These are phyloP conservation scores for Vigna angularis DNA, from an alignment of 306 rosid genomes.

Conservation along the genomic window DNA sequence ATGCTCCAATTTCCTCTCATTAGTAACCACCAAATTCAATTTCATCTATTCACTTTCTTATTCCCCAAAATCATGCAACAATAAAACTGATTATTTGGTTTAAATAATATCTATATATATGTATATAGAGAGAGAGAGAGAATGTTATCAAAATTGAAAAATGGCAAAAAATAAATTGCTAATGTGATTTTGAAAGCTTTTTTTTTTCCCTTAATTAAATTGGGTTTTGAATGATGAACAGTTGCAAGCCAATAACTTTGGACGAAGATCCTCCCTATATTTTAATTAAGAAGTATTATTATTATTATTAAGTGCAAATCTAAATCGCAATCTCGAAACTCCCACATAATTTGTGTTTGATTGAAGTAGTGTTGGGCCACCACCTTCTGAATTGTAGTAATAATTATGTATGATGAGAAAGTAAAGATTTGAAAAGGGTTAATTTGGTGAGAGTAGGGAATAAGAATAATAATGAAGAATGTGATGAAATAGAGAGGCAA, in stretches of 20 bases:
- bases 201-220: too few species aligned
- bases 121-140: too few species aligned
- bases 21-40: neutral
- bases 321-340: neutral
- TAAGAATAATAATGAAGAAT: neutral
- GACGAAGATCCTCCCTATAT: neutral
- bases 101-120: too few species aligned
- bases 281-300: neutral
- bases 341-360: constrained; percentile 25
- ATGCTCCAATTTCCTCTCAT: neutral
- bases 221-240: neutral
- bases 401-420: neutral
- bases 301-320: neutral
- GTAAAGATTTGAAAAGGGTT: constrained; percentile 12
- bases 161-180: too few species aligned
- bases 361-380: neutral
- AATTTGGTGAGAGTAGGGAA: neutral
- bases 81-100: too few species aligned
- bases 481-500: constrained; percentile 24
- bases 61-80: too few species aligned
- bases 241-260: neutral
- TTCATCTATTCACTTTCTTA: too few species aligned
- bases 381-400: neutral
- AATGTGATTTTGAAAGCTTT: too few species aligned
- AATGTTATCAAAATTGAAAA: too few species aligned